A percentile compares a stretch with the other conserved stretches of the same genome.
Conservation (phyloP, 768 basidiomycete species). For the Podaxis sp. region DNA sequence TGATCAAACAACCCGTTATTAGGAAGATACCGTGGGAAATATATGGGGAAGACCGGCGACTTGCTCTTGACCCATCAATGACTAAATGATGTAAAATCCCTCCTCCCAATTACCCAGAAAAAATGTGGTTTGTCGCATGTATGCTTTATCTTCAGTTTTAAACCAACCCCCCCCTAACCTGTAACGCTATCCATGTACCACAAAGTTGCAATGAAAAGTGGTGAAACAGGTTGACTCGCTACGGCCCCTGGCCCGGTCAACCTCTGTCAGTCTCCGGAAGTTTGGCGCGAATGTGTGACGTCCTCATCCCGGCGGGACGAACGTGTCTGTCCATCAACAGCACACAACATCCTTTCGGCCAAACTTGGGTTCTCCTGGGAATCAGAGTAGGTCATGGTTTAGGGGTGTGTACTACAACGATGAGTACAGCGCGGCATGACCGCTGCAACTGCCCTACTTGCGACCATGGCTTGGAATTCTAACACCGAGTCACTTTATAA, state of each 20-base stretch:
- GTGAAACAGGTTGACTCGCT: not conserved
- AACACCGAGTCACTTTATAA: too few relatives aligned
- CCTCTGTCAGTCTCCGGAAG: too few relatives aligned
- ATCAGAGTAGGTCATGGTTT: not conserved
- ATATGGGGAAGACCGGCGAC: slow-evolving; percentile 14
- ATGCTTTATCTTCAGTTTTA: not conserved
- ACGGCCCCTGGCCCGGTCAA: too few relatives aligned
- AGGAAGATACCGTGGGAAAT: slow-evolving; percentile 17
- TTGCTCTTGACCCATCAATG: not conserved
- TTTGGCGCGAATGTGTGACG: too few relatives aligned
- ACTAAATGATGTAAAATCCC: not conserved
- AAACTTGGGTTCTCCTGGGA: not conserved
- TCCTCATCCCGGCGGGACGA: not conserved
- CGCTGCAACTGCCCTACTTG: not conserved
- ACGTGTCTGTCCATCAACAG: not conserved
- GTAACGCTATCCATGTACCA: not conserved
- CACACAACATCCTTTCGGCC: not conserved
- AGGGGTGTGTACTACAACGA: not conserved
- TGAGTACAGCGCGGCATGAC: not conserved
- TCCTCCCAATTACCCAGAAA: not conserved
- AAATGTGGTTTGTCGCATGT: not conserved
- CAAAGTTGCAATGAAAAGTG: not conserved
- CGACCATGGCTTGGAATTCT: not conserved
- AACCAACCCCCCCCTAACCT: not conserved
- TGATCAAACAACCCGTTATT: slow-evolving; percentile 10